Evolutionary conservation across 768 basidiomycete genomes (phyloP).

Genomic region (Leucocoprinus leucothites): DNA sequence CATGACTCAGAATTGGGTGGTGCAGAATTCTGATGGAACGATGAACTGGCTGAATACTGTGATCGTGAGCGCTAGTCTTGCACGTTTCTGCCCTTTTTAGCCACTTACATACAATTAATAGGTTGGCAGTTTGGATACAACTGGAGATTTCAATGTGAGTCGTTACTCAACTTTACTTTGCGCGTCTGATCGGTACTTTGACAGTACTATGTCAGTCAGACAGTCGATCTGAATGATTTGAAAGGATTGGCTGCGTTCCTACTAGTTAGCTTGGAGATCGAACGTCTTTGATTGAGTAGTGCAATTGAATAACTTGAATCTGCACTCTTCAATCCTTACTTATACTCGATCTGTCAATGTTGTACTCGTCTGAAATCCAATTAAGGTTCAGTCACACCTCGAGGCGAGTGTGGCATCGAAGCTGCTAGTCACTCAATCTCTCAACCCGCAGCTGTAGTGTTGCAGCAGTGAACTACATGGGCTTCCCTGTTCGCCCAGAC

Average conservation of each 20-base stretch:
- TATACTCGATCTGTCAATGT: too few species aligned
- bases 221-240: conserved; percentile 38
- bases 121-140: conserved; percentile 39
- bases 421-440: too few species aligned
- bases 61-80: conserved; percentile 25
- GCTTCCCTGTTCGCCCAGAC: too few species aligned
- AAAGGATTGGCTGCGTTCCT: conserved; percentile 45
- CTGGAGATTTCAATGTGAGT: conserved; percentile 35
- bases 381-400: too few species aligned
- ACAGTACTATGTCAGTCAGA: conserved; percentile 45
- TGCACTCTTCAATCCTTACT: too few species aligned
- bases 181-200: too few species aligned
- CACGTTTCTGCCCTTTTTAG: background rate
- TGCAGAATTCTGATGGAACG: conserved; percentile 39
- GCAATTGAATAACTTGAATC: too few species aligned
- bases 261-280: conserved; percentile 43
- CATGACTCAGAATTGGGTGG: conserved; percentile 36
- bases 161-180: background rate
- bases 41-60: conserved; percentile 46
- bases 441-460: too few species aligned
- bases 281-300: conserved; percentile 15
- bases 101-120: conserved; percentile 13
- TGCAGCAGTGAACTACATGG: too few species aligned
- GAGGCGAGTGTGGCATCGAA: too few species aligned
- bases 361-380: too few species aligned